Conservation (phyloP, 192 early-diverging fungal genomes). For the Umbelopsis isabellina region DNA sequence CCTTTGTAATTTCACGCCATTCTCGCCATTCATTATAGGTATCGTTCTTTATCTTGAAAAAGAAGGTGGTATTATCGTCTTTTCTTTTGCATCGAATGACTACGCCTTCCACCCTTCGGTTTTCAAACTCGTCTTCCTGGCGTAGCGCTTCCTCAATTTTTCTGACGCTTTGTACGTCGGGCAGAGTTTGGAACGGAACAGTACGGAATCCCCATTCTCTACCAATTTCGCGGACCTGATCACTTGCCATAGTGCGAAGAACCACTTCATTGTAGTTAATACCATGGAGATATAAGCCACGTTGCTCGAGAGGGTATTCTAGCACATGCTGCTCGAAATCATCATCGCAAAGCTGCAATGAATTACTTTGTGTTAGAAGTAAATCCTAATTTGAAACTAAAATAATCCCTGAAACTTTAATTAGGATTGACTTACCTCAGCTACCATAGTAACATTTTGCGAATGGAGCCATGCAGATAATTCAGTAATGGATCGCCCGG, state of each 20-base stretch:
- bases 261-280: slow-evolving; percentile 79
- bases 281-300: slow-evolving; percentile 92
- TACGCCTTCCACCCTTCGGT: slow-evolving; percentile 86
- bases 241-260: slow-evolving; percentile 73
- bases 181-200: slow-evolving; percentile 56
- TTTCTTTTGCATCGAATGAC: slow-evolving; percentile 77
- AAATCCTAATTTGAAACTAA: not conserved
- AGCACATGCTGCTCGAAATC: slow-evolving; percentile 95
- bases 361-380: not conserved
- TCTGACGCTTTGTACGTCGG: slow-evolving; percentile 65
- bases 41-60: slow-evolving; percentile 97
- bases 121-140: slow-evolving; percentile 65
- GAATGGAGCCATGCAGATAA: slow-evolving; percentile 71
- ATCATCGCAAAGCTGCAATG: slow-evolving; percentile 84
- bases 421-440: slow-evolving; percentile 58
- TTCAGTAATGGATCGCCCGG: slow-evolving; percentile 63
- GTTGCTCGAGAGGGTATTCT: slow-evolving; percentile 73
- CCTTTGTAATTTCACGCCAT: slow-evolving; percentile 92
- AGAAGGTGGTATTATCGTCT: slow-evolving; percentile 48
- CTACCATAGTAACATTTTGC: slow-evolving; percentile 82
- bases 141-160: slow-evolving; percentile 70
- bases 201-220: slow-evolving; percentile 72
- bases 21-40: slow-evolving; percentile 95
- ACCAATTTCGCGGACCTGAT: slow-evolving; percentile 64
- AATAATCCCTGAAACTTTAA: not conserved